Conservation (phyloP, 805 yeast genomes). For the Hanseniaspora hatyaiensis region DNA sequence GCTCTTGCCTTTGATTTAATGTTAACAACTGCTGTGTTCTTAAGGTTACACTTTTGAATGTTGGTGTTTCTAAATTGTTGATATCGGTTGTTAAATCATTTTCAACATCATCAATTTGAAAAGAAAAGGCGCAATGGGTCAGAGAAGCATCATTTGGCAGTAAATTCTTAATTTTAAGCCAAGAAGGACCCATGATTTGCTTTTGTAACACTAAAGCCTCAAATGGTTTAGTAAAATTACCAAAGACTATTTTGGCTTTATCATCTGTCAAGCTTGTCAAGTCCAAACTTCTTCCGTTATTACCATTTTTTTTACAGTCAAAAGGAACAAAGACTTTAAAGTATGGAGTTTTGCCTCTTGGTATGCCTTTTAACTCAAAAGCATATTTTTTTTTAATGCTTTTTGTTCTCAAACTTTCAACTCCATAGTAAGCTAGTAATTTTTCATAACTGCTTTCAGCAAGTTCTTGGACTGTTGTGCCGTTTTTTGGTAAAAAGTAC, state of each 20-base stretch:
- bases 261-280: constrained; percentile 64
- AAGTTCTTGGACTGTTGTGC: constrained; percentile 52
- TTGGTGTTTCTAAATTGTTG: constrained; percentile 43
- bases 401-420: constrained; percentile 53
- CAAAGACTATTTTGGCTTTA: constrained; percentile 48
- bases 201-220: constrained; percentile 77
- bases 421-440: constrained; percentile 49
- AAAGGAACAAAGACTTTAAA: constrained; percentile 67
- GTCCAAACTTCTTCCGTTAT: constrained; percentile 45
- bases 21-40: constrained; percentile 75
- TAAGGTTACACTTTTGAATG: constrained; percentile 59
- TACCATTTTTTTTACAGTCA: constrained; percentile 45
- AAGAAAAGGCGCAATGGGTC: constrained; percentile 68
- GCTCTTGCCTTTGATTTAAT: constrained; percentile 64
- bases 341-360: constrained; percentile 60
- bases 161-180: constrained; percentile 66
- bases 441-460: constrained; percentile 65
- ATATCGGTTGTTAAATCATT: constrained; percentile 31
- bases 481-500: constrained; percentile 61
- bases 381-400: constrained; percentile 72
- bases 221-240: constrained; percentile 59
- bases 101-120: constrained; percentile 42
- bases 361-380: constrained; percentile 72
- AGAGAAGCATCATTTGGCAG: constrained; percentile 40
- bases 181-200: constrained; percentile 93